Base-by-base conservation (phyloP, 192 early-diverging fungal species). In the Geosiphon pyriformis region DNA sequence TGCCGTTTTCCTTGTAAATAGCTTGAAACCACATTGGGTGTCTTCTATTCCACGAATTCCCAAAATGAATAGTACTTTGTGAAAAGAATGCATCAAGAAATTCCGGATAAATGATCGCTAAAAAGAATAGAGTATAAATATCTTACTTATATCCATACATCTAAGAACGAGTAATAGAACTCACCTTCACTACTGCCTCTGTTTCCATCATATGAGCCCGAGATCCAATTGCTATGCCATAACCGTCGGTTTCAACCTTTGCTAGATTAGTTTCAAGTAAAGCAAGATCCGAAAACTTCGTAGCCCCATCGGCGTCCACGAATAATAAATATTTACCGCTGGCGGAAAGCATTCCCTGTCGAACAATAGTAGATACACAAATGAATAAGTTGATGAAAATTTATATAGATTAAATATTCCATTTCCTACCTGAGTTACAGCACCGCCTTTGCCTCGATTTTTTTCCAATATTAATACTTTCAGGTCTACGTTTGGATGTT, bases 11-110 rank as follows among this genome's bases (percentile, higher is more conserved):
- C 96, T 85, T 0, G 90, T 90, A 61, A 96, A 87, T 27, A 98
- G 77, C 72, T 98, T 98, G 83, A 98, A 98, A 4, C 96, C 96
- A 73, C 96, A 98, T 72, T 98, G 96, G 11, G 96, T 98, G 70
- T 98, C 96, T 27, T 88, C 86, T 69, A 98, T 91, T 1, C 83
- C 83, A 22, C 88, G 80, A 61, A 96, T 91, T 1, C 94, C 96
- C 56, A 98, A 76, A 11, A 95, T 67, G 59, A 88, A 88, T 48
- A 98, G 86, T 69, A 94, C 75, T 33, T 88, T 85, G 78, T 98
- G 96, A 79, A 98, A 98, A 4, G 89, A 88, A 76, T 88, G 84
- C 90, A 96, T 96, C 63, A 98, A 81, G 57, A 98, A 87, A 67
- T 94, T 95, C 56, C 96, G 86, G 23, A 98, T 78, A 50, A 88